Conservation (phyloP, 148 eudicot species). For the Rhododendron simsii region DNA sequence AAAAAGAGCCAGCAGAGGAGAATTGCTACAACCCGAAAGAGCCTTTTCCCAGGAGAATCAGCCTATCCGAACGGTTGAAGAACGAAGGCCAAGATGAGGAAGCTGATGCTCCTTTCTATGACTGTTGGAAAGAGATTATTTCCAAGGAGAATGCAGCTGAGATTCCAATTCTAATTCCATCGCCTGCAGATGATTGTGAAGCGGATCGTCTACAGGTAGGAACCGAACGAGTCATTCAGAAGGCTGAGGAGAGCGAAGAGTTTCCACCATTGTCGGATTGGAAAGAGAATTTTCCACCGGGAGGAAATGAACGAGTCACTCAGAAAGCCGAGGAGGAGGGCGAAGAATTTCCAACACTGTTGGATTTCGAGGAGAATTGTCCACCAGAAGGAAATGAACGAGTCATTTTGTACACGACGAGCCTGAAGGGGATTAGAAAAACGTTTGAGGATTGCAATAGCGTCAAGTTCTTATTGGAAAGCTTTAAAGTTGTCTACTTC, state of each 20-base stretch:
- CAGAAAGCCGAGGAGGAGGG: not conserved
- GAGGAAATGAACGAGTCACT: not conserved
- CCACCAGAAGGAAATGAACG: conserved; percentile 56
- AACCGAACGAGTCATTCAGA: too few relatives aligned
- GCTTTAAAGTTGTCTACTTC: conserved; percentile 36
- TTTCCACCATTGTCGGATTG: not conserved
- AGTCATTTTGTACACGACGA: conserved; percentile 65
- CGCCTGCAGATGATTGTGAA: too few relatives aligned
- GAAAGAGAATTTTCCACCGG: not conserved
- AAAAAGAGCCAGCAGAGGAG: not conserved
- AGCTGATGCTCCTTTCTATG: not conserved
- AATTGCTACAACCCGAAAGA: not conserved
- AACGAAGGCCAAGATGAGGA: conserved; percentile 15
- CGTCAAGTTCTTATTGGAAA: conserved; percentile 47
- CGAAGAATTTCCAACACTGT: conserved; percentile 9
- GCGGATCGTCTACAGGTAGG: too few relatives aligned
- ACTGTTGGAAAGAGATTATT: not conserved
- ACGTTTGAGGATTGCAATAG: conserved; percentile 60
- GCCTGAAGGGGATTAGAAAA: conserved; percentile 61
- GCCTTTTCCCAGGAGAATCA: not conserved
- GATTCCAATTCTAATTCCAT: not conserved
- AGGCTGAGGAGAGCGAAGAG: not conserved
- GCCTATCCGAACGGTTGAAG: not conserved
- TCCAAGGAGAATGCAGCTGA: not conserved
- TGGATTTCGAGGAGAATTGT: conserved; percentile 45